Evolutionary conservation across 176 grass and related monocot species (phyloP).

Genomic region (Luzula sylvatica): DNA sequence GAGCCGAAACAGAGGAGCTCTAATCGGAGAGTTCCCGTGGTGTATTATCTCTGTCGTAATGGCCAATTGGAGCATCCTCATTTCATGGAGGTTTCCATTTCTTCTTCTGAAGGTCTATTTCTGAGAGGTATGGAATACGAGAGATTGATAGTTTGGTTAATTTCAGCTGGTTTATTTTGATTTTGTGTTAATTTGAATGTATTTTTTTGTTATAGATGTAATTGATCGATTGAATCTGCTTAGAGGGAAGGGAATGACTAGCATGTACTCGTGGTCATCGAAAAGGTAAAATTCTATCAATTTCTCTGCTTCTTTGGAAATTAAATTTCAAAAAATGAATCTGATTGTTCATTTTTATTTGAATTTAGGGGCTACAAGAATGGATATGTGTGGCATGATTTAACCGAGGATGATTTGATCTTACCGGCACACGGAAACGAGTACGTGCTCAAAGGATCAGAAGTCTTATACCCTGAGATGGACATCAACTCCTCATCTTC

Average conservation of each 20-base stretch:
- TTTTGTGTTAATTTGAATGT: background rate
- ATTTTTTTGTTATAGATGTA: slow-evolving; percentile 28
- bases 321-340: background rate
- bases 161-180: background rate
- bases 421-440: slow-evolving; percentile 34
- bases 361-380: slow-evolving; percentile 39
- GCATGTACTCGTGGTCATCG: slow-evolving; percentile 52
- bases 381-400: slow-evolving; percentile 76
- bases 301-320: background rate
- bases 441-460: slow-evolving; percentile 69
- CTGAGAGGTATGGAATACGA: slow-evolving; percentile 24
- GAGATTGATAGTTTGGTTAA: background rate
- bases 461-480: slow-evolving; percentile 11
- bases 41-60: slow-evolving; percentile 53
- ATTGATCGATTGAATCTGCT: slow-evolving; percentile 30
- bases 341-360: background rate
- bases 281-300: slow-evolving; percentile 25
- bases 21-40: slow-evolving; percentile 31
- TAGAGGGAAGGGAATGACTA: slow-evolving; percentile 42
- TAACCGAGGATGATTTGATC: slow-evolving; percentile 40
- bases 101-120: slow-evolving; percentile 20
- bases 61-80: slow-evolving; percentile 66
- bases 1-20: slow-evolving; percentile 21
- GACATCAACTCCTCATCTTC: slow-evolving; percentile 1
- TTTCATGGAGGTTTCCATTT: slow-evolving; percentile 42